Base-by-base conservation (phyloP, 164 flowering plant genomes). In the Amborella trichopoda region DNA sequence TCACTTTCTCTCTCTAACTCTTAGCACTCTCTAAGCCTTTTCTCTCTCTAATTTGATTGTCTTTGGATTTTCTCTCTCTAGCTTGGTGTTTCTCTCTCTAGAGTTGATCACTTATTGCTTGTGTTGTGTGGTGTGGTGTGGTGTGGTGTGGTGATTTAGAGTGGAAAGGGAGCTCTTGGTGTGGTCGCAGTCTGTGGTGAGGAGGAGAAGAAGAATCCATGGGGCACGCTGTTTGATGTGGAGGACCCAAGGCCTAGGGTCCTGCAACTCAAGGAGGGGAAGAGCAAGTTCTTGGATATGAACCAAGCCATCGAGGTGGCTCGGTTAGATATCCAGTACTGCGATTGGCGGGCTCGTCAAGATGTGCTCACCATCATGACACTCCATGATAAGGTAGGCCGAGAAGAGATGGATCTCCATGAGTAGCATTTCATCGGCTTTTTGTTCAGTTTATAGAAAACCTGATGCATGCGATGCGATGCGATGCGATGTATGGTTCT, bases 301-400 rank as follows among this genome's bases (percentile, higher is more conserved):
- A 52, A 87, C 74, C 86, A 78, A 52, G 95, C 94, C 6, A 48
- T 91, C 17, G 95, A 91, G 66, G 79, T 91, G n/a, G 99, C 90
- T 40, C 68, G 88, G 54, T 84, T 66, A 55, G 96, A 87, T 64
- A 68, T 91, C 49, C 99, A 91, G 56, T 91, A 91, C 44, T 78
- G 77, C 37, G 99, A 91, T 65, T 91, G 99, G 99, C 69, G 89
- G 24, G 96, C 99, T 48, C 67, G 99, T 16, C 99, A 87, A 58
- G 99, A 87, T 66, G 64, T 91, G 3, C 88, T 91, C 26, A 72
- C 86, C 6, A 91, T 91, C 61, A 80, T 91, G 94, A 76, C 78
- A 28, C 83, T 91, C 39, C 99, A 91, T 63, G 99, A 91, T 34
- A 91, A 91, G 96, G 99, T 86, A 21, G 19, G 41, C n/a, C n/a